Percentiles rank a stretch among this genome's conserved stretches.
Conservation (phyloP, 108 stramenopile species). For the Aureococcus anophagefferens region DNA sequence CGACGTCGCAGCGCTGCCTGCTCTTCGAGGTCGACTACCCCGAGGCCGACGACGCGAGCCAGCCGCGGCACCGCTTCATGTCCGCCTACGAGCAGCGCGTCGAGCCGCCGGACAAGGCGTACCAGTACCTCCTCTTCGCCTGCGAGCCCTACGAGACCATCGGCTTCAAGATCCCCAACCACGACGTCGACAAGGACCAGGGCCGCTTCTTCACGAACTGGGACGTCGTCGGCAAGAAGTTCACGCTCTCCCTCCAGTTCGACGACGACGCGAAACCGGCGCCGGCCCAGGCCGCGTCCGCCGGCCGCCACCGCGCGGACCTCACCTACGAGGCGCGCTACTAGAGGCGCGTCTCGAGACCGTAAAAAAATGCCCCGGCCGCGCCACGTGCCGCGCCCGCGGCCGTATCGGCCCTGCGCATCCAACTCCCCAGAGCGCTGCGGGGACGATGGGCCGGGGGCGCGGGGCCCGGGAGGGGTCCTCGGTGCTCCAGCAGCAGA, state of each 20-base stretch:
- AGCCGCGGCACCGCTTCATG: constrained; percentile 99
- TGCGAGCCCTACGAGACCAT: constrained; percentile 98
- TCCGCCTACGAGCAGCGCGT: constrained; percentile 94
- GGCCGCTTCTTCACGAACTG: constrained; percentile 89
- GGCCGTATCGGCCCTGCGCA: too few relatives aligned
- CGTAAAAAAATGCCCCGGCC: too few relatives aligned
- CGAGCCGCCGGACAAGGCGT: constrained; percentile 81
- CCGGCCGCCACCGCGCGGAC: background rate
- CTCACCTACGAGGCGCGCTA: background rate
- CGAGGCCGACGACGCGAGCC: constrained; percentile 71
- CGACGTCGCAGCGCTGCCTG: constrained; percentile 79
- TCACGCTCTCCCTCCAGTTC: constrained; percentile 74
- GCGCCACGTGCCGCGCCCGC: too few relatives aligned
- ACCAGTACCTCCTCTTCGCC: constrained; percentile 93
- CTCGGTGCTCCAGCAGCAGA: too few relatives aligned
- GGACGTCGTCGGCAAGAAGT: constrained; percentile 77
- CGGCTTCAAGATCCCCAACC: constrained; percentile 96
- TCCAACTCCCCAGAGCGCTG: too few relatives aligned
- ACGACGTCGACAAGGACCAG: constrained; percentile 78
- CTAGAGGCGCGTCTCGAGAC: too few relatives aligned
- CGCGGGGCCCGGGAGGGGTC: too few relatives aligned
- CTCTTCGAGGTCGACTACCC: constrained; percentile 92
- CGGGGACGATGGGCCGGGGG: too few relatives aligned
- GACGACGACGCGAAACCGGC: background rate
- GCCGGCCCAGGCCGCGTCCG: background rate